These are phyloP conservation scores for Beauveria rudraprayagi DNA, from an alignment of 2,329 filamentous ascomycete species.

Conservation along the genomic window DNA sequence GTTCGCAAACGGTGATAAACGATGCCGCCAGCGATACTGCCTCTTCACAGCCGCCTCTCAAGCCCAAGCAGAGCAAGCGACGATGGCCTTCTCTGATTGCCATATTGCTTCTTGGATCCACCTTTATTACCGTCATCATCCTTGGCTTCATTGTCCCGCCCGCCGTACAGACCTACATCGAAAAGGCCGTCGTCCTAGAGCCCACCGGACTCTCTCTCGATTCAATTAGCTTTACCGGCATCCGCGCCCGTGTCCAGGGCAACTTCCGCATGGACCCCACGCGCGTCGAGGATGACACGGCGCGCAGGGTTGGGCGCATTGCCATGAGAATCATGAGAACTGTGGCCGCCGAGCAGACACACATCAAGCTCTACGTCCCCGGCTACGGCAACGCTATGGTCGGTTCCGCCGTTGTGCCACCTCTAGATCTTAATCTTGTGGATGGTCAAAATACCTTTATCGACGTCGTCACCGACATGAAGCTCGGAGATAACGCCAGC, in stretches of 20 bases:
- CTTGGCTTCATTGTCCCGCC: conserved; percentile 76
- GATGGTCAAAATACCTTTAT: conserved; percentile 71
- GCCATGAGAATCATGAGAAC: conserved; percentile 74
- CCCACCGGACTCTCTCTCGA: conserved; percentile 80
- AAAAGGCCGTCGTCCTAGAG: conserved; percentile 72
- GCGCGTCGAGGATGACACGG: conserved; percentile 60
- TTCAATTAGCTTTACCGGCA: conserved; percentile 70
- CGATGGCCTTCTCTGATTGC: conserved; percentile 75
- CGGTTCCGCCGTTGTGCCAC: conserved; percentile 69
- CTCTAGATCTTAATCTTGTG: conserved; percentile 65
- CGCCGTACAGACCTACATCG: conserved; percentile 75
- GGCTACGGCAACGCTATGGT: conserved; percentile 72
- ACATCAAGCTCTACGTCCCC: conserved; percentile 70
- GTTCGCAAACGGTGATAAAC: background rate
- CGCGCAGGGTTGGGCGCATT: conserved; percentile 67
- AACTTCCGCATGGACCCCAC: conserved; percentile 74
- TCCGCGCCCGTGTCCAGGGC: conserved; percentile 72
- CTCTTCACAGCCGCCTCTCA: background rate
- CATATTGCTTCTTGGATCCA: conserved; percentile 54
- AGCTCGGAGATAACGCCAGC: conserved; percentile 67
- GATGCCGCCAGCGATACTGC: conserved; percentile 4
- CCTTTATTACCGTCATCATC: conserved; percentile 61
- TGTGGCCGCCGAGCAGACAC: conserved; percentile 64
- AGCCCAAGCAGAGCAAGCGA: conserved; percentile 15
- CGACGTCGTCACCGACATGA: conserved; percentile 70